phyloP scores from a whole-genome alignment of 129 eudicot genomes.

The Flaveria linearis region DNA sequence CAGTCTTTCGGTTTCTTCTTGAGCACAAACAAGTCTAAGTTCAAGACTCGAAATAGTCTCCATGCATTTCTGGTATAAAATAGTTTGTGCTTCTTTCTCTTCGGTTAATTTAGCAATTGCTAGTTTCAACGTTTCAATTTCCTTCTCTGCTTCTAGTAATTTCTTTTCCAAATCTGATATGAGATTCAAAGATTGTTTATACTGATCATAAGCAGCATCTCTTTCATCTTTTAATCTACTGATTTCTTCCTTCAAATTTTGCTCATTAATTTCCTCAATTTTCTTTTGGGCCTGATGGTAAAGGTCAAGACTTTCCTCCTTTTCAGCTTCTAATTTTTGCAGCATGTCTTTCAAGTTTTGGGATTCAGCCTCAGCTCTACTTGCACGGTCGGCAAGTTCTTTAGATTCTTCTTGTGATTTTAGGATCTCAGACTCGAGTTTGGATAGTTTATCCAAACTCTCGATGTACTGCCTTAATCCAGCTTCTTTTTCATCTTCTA shows the following conservation, averaged over 20 bases:
- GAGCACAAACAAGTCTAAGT: conserved; percentile 39
- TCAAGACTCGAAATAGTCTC: conserved; percentile 66
- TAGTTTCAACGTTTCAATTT: conserved; percentile 58
- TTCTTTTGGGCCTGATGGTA: conserved; percentile 56
- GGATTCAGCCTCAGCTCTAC: conserved; percentile 64
- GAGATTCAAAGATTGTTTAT: conserved; percentile 48
- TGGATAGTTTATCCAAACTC: conserved; percentile 61
- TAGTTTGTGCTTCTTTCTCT: conserved; percentile 68
- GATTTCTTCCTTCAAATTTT: conserved; percentile 52
- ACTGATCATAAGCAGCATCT: conserved; percentile 54
- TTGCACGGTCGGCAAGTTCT: conserved; percentile 56
- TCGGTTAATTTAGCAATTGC: conserved; percentile 45
- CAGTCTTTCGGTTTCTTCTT: conserved; percentile 64
- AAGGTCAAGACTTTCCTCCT: conserved; percentile 57
- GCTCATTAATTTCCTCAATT: conserved; percentile 29
- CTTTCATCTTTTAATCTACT: conserved; percentile 49
- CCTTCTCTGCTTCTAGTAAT: conserved; percentile 56
- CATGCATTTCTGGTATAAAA: conserved; percentile 57
- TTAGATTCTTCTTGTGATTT: conserved; percentile 55
- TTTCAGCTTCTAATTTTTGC: conserved; percentile 59
- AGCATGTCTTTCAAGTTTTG: conserved; percentile 53
- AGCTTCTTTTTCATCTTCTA: conserved; percentile 85
- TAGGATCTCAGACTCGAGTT: conserved; percentile 56
- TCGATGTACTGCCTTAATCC: conserved; percentile 58
- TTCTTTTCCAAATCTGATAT: conserved; percentile 60